A percentile compares a stretch with the other conserved stretches of the same genome.
Conservation (phyloP, 768 basidiomycete genomes). For the Leccinum variicolor region DNA sequence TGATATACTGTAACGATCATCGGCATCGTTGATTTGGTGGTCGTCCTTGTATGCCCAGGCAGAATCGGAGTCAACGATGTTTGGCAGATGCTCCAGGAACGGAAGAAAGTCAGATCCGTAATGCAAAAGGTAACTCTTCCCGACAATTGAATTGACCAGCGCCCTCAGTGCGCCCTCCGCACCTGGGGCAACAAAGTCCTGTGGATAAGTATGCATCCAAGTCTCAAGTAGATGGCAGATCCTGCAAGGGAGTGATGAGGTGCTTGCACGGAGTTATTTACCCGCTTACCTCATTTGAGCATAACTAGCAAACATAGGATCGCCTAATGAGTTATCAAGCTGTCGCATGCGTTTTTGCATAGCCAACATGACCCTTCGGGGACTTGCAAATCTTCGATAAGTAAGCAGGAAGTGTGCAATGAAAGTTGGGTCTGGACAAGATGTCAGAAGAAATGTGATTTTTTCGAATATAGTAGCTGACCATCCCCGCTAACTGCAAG, state of each 20-base stretch:
- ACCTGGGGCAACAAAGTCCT: slow-evolving; percentile 77
- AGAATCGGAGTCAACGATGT: slow-evolving; percentile 62
- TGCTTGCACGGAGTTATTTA: neutral
- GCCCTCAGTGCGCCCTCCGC: slow-evolving; percentile 71
- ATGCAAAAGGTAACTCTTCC: slow-evolving; percentile 78
- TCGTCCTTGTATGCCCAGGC: slow-evolving; percentile 74
- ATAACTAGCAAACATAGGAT: slow-evolving; percentile 84
- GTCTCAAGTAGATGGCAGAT: slow-evolving; percentile 76
- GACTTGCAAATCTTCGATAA: slow-evolving; percentile 78
- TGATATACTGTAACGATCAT: slow-evolving; percentile 52
- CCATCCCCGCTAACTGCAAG: slow-evolving; percentile 83
- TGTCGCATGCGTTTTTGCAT: slow-evolving; percentile 87
- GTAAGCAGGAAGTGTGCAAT: slow-evolving; percentile 80
- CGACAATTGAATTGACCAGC: slow-evolving; percentile 73
- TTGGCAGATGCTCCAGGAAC: slow-evolving; percentile 67
- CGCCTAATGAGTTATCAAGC: slow-evolving; percentile 65
- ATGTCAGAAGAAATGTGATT: slow-evolving; percentile 9
- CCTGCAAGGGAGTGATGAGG: slow-evolving; percentile 35
- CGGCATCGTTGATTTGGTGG: slow-evolving; percentile 54
- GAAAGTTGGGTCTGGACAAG: slow-evolving; percentile 62
- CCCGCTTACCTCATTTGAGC: slow-evolving; percentile 75
- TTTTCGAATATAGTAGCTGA: slow-evolving; percentile 29
- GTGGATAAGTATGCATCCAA: slow-evolving; percentile 74
- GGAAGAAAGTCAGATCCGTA: slow-evolving; percentile 83
- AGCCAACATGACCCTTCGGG: slow-evolving; percentile 74